These are phyloP conservation scores for Diaporthe vexans DNA, from an alignment of 2,329 filamentous ascomycete genomes.

Conservation along the genomic window DNA sequence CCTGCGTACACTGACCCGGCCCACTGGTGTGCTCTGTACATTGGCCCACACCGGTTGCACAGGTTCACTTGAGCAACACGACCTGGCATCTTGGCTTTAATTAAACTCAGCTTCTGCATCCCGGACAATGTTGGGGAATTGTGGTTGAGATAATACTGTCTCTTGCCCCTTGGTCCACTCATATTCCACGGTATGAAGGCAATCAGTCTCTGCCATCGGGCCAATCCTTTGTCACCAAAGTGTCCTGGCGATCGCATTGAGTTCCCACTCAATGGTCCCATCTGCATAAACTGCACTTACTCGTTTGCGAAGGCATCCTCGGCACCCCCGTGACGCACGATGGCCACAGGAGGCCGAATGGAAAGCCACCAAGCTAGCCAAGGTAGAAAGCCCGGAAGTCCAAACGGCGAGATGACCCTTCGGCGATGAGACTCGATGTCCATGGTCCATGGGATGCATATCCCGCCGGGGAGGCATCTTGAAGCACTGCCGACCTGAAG, in stretches of 20 bases:
- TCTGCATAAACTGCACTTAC: background rate
- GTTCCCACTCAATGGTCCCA: too few relatives aligned
- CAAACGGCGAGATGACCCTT: background rate
- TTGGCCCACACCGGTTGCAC: background rate
- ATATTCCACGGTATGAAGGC: background rate
- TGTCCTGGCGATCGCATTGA: background rate
- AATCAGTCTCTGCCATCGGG: background rate
- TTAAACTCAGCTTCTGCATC: background rate
- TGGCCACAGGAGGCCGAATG: background rate
- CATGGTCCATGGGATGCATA: background rate
- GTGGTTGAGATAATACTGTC: background rate
- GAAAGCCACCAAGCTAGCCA: background rate
- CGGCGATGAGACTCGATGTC: background rate
- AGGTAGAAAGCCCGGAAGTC: too few relatives aligned
- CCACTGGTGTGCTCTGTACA: background rate
- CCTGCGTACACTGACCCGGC: background rate
- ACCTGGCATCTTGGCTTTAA: background rate
- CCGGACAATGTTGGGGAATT: background rate
- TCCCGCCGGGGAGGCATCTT: background rate
- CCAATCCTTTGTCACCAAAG: background rate
- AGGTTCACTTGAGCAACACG: background rate
- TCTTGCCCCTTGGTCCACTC: background rate
- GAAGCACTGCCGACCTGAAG: background rate
- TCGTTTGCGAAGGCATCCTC: background rate
- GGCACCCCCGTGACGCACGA: background rate